Conservation (phyloP, 2,329 filamentous ascomycete species). For the Geosmithia putterillii region DNA sequence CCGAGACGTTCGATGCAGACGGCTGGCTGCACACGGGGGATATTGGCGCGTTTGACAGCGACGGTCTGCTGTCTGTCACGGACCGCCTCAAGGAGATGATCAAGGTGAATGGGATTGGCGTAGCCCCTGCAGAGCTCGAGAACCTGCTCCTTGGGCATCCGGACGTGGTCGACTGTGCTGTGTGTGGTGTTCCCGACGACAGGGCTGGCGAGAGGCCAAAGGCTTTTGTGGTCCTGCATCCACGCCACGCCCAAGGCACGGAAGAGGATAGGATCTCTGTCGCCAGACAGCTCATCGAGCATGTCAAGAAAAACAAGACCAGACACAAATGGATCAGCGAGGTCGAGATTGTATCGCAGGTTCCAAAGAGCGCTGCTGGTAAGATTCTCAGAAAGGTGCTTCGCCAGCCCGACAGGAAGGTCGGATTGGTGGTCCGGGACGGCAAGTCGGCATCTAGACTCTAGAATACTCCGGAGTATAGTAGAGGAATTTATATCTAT, state of each 20-base stretch:
- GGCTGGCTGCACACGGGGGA: slow-evolving; percentile 49
- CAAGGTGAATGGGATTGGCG: slow-evolving; percentile 52
- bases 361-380: slow-evolving; percentile 49
- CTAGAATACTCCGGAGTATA: no score
- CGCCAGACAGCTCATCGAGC: slow-evolving; percentile 26
- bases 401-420: slow-evolving; percentile 16
- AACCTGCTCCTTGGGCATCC: slow-evolving; percentile 45
- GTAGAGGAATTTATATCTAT: no score
- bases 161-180: slow-evolving; percentile 43
- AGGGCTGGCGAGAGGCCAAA: slow-evolving; percentile 44
- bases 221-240: slow-evolving; percentile 40
- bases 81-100: slow-evolving; percentile 59
- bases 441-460: not conserved
- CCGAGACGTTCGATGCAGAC: slow-evolving; percentile 37
- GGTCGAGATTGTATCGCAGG: slow-evolving; percentile 35
- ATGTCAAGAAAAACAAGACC: slow-evolving; percentile 40
- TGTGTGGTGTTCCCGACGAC: slow-evolving; percentile 39
- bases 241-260: slow-evolving; percentile 1
- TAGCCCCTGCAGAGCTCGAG: slow-evolving; percentile 52
- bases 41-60: slow-evolving; percentile 38
- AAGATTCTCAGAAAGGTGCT: slow-evolving; percentile 47
- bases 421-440: slow-evolving; percentile 1
- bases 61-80: slow-evolving; percentile 43
- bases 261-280: slow-evolving; percentile 17
- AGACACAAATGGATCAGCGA: slow-evolving; percentile 42